A percentile compares a stretch with the other conserved stretches of the same genome.
phyloP scores from a whole-genome alignment of 805 yeast genomes.

The Spathaspora passalidarum region DNA sequence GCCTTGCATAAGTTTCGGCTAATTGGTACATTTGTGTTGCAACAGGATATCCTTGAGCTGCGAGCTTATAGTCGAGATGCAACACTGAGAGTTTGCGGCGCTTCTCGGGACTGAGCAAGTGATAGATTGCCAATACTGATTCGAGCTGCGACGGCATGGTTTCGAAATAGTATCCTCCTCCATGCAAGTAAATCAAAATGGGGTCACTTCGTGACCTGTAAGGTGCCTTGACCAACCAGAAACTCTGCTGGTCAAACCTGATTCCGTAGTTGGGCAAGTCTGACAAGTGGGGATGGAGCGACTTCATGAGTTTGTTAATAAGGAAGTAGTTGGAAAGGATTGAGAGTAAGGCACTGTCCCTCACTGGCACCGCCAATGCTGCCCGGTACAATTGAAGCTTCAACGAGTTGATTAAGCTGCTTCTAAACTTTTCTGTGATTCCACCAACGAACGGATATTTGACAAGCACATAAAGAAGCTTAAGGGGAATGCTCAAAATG shows the following conservation, averaged over 20 bases:
- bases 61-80: slow-evolving; percentile 30
- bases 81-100: slow-evolving; percentile 21
- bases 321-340: slow-evolving; percentile 10
- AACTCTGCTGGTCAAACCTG: slow-evolving; percentile 24
- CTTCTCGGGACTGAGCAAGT: slow-evolving; percentile 21
- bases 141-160: slow-evolving; percentile 29
- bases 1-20: slow-evolving; percentile 21
- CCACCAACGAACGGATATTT: slow-evolving; percentile 14
- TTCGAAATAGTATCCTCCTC: slow-evolving; percentile 38
- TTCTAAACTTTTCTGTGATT: slow-evolving; percentile 13
- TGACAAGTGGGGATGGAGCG: slow-evolving; percentile 6
- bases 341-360: slow-evolving; percentile 12
- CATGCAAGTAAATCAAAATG: slow-evolving; percentile 33
- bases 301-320: slow-evolving; percentile 10
- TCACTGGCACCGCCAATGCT: slow-evolving; percentile 13
- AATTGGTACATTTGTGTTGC: slow-evolving; percentile 33
- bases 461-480: slow-evolving; percentile 11
- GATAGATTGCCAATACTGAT: slow-evolving; percentile 24
- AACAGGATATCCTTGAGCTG: slow-evolving; percentile 25
- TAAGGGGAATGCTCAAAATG: slow-evolving; percentile 13
- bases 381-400: slow-evolving; percentile 13
- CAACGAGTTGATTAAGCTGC: slow-evolving; percentile 10
- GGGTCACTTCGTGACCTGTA: slow-evolving; percentile 25
- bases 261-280: slow-evolving; percentile 31
- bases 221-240: slow-evolving; percentile 33